phyloP scores from a whole-genome alignment of 495 filamentous ascomycete genomes.

The Polyplosphaeria fusca region DNA sequence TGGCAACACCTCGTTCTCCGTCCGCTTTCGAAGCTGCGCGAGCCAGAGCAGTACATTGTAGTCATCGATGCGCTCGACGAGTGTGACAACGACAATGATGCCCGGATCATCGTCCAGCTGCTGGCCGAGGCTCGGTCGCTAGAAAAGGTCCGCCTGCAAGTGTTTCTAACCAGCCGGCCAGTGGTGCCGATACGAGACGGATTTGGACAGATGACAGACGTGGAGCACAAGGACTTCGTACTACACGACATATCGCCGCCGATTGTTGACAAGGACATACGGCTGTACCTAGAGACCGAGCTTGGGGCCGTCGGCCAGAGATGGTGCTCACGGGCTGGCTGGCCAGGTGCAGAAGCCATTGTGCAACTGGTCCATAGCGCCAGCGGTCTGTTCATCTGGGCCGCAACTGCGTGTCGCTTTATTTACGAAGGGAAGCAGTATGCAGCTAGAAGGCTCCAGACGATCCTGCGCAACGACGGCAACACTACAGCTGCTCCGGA shows the following conservation, averaged over 20 bases:
- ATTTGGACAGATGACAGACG: constrained; percentile 24
- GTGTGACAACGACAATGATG: constrained; percentile 34
- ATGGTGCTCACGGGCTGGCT: constrained; percentile 19
- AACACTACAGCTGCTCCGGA: neutral
- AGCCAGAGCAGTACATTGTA: constrained; percentile 6
- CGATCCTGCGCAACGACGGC: neutral
- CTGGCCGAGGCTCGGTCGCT: constrained; percentile 29
- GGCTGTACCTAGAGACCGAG: constrained; percentile 34
- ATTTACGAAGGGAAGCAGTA: constrained; percentile 4
- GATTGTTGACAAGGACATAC: constrained; percentile 42
- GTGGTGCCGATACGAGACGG: constrained; percentile 35
- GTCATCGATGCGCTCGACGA: constrained; percentile 43
- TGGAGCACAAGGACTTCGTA: constrained; percentile 22
- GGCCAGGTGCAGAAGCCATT: constrained; percentile 43
- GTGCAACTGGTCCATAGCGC: constrained; percentile 41
- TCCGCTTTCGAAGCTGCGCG: constrained; percentile 3
- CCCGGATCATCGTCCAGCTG: constrained; percentile 33
- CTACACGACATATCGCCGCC: constrained; percentile 38
- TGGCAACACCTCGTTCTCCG: constrained; percentile 6
- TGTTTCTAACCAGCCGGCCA: constrained; percentile 44
- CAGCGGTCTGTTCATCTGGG: constrained; percentile 38
- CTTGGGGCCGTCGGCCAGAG: constrained; percentile 7
- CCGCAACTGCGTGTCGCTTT: constrained; percentile 31
- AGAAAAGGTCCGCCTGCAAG: constrained; percentile 24
- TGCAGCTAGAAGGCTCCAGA: constrained; percentile 17